phyloP scores from a whole-genome alignment of 495 filamentous ascomycete genomes.

The Chlorociboria aeruginascens region DNA sequence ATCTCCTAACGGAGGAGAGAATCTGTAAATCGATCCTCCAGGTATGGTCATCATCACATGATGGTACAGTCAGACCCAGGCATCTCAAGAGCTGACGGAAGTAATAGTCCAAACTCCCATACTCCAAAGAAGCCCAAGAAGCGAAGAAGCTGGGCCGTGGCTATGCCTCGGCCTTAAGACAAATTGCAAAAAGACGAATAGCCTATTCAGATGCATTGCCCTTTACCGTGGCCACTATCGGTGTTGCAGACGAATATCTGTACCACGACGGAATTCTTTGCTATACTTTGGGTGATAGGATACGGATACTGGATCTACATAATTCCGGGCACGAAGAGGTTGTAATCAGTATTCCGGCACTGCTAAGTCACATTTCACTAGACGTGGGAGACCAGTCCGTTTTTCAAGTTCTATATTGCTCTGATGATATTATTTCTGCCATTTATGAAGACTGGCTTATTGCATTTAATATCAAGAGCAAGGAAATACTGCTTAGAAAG shows the following conservation, averaged over 20 bases:
- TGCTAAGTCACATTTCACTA: slow-evolving; percentile 27
- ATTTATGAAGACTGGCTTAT: slow-evolving; percentile 44
- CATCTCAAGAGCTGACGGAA: slow-evolving; percentile 12
- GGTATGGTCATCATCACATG: slow-evolving; percentile 1
- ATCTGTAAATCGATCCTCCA: slow-evolving; percentile 32
- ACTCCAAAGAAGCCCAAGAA: slow-evolving; percentile 45
- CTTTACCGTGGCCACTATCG: slow-evolving; percentile 47
- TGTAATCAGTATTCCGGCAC: slow-evolving; percentile 41
- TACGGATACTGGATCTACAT: slow-evolving; percentile 57
- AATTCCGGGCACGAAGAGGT: slow-evolving; percentile 35
- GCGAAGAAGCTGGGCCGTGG: slow-evolving; percentile 32
- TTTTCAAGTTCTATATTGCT: slow-evolving; percentile 49
- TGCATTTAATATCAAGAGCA: slow-evolving; percentile 39
- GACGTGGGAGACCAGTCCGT: slow-evolving; percentile 19
- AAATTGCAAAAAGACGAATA: slow-evolving; percentile 46
- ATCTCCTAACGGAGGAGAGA: slow-evolving; percentile 43
- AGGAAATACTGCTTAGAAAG: slow-evolving; percentile 27
- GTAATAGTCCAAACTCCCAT: slow-evolving; percentile 39
- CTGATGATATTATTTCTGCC: slow-evolving; percentile 48
- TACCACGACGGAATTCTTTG: slow-evolving; percentile 53
- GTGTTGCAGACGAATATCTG: slow-evolving; percentile 46
- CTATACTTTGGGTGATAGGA: slow-evolving; percentile 41
- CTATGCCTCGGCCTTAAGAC: slow-evolving; percentile 44
- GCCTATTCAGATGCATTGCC: slow-evolving; percentile 52
- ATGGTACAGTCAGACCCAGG: slow-evolving; percentile 1